These are phyloP conservation scores for Dendrobium catenatum DNA, from an alignment of 106 monocot species.

Conservation along the genomic window DNA sequence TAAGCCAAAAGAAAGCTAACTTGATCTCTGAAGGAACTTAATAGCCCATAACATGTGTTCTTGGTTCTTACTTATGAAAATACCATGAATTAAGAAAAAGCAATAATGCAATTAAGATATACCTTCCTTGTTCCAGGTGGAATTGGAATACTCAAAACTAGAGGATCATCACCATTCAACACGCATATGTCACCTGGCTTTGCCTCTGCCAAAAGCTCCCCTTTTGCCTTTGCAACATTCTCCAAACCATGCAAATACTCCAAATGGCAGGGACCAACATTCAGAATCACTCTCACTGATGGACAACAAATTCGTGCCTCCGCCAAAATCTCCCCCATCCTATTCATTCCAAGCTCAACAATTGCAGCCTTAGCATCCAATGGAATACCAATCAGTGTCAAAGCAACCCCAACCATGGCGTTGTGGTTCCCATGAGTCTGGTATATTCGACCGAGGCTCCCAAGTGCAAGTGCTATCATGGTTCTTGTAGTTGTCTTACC, in stretches of 20 bases:
- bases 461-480: constrained; percentile 25
- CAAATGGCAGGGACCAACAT: constrained; percentile 28
- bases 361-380: constrained; percentile 16
- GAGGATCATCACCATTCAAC: constrained; percentile 35
- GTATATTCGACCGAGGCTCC: constrained; percentile 13
- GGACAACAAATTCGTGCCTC: constrained; percentile 25
- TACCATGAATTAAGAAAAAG: not conserved
- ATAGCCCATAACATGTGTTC: not conserved
- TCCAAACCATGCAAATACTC: constrained; percentile 19
- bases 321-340: constrained; percentile 25
- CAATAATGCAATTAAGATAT: not conserved
- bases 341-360: constrained; percentile 28
- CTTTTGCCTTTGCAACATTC: constrained; percentile 37
- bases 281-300: constrained; percentile 27
- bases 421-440: constrained; percentile 26
- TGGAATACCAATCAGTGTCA: constrained; percentile 28
- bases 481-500: constrained; percentile 34
- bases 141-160: constrained; percentile 30
- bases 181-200: constrained; percentile 29
- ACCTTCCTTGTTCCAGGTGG: constrained; percentile 25
- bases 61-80: not conserved
- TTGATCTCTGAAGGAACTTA: no score
- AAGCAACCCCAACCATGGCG: constrained; percentile 18
- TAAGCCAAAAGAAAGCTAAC: no score
- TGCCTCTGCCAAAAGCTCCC: constrained; percentile 25